Evolutionary conservation across 495 filamentous ascomycete species (phyloP).

Genomic region (Penicillium crystallinum): DNA sequence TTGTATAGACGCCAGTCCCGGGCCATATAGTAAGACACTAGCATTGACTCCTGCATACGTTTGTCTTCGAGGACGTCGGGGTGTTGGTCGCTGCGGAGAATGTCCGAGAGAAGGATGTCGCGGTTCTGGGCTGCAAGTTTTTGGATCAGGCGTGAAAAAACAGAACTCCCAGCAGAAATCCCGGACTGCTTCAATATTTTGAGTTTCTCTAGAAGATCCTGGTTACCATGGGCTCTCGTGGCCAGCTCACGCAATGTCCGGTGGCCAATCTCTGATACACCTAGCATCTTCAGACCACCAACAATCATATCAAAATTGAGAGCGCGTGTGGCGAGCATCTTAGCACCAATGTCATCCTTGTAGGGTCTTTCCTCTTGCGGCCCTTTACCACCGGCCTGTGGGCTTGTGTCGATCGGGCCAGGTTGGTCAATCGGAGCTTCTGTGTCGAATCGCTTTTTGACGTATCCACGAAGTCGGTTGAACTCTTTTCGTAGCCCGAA

Average conservation of each 20-base stretch:
- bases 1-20: constrained; percentile 50
- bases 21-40: constrained; percentile 44
- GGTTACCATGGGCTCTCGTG: constrained; percentile 48
- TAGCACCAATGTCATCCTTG: constrained; percentile 60
- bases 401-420: neutral
- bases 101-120: constrained; percentile 49
- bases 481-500: constrained; percentile 23
- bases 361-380: constrained; percentile 26
- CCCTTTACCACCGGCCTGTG: neutral
- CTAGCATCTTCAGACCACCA: constrained; percentile 57
- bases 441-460: constrained; percentile 14
- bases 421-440: neutral
- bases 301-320: constrained; percentile 62
- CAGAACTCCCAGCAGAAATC: constrained; percentile 53
- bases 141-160: constrained; percentile 55
- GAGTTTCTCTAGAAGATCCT: constrained; percentile 51
- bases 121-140: constrained; percentile 53
- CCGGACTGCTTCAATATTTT: constrained; percentile 50
- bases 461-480: constrained; percentile 24
- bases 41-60: constrained; percentile 50
- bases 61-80: constrained; percentile 67
- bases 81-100: constrained; percentile 68
- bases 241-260: constrained; percentile 68
- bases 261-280: constrained; percentile 62
- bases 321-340: constrained; percentile 65